These are phyloP conservation scores for Rhizopogon salebrosus DNA, from an alignment of 768 basidiomycete species.

Conservation along the genomic window DNA sequence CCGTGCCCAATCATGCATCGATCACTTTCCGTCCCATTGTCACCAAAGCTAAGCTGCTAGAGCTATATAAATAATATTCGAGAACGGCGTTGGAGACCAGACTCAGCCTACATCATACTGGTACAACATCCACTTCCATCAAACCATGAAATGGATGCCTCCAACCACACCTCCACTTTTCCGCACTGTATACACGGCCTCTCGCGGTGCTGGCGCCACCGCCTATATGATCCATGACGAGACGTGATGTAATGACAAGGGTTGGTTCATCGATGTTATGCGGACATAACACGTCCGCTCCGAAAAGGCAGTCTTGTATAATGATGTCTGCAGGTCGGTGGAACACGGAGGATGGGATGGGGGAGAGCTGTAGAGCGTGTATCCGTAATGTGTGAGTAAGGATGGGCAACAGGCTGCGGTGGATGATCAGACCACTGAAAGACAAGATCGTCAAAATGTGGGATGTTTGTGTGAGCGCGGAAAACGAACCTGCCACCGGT, in stretches of 20 bases:
- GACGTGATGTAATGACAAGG: slow-evolving; percentile 35
- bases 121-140: slow-evolving; percentile 31
- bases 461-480: background rate
- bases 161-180: slow-evolving; percentile 41
- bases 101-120: slow-evolving; percentile 12
- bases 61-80: too few species aligned
- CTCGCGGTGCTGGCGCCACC: slow-evolving; percentile 30
- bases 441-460: background rate
- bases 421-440: slow-evolving; percentile 38
- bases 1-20: too few species aligned
- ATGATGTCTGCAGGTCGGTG: slow-evolving; percentile 34
- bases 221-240: slow-evolving; percentile 40
- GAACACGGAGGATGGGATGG: slow-evolving; percentile 21
- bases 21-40: too few species aligned
- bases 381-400: slow-evolving; percentile 27
- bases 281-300: slow-evolving; percentile 33
- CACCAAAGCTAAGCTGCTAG: too few species aligned
- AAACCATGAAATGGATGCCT: slow-evolving; percentile 39
- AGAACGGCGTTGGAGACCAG: background rate
- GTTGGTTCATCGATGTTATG: slow-evolving; percentile 16
- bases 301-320: slow-evolving; percentile 39
- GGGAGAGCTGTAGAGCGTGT: slow-evolving; percentile 24
- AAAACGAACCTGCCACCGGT: slow-evolving; percentile 35
- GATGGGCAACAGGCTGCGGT: slow-evolving; percentile 30
- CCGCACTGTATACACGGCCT: slow-evolving; percentile 23